Percentiles rank a stretch among this genome's conserved stretches.
phyloP scores from a whole-genome alignment of 2,329 filamentous ascomycete genomes.

The Aspergillus amoenus region DNA sequence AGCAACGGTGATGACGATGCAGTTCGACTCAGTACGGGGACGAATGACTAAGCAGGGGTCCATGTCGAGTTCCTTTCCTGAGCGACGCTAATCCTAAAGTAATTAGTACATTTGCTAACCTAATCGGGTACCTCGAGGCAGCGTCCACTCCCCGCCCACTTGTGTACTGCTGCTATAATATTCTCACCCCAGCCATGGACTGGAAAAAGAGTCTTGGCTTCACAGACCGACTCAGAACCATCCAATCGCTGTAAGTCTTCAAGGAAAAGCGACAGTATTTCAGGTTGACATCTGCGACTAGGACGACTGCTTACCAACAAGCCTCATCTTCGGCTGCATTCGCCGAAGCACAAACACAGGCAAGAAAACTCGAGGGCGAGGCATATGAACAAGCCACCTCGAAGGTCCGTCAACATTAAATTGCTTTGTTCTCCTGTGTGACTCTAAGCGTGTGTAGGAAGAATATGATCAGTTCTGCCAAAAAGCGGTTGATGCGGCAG shows the following conservation, averaged over 20 bases:
- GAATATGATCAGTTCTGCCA: conserved; percentile 52
- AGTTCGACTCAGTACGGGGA: background rate
- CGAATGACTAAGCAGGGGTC: conserved; percentile 12
- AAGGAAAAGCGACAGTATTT: background rate
- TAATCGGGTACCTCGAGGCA: background rate
- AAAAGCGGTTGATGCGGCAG: conserved; percentile 36
- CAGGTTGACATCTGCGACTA: conserved; percentile 29
- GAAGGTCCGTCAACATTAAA: conserved; percentile 27
- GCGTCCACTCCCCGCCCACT: background rate
- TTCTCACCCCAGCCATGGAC: conserved; percentile 5
- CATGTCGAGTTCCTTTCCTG: background rate
- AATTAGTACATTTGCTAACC: background rate
- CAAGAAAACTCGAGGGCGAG: conserved; percentile 62
- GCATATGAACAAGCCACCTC: conserved; percentile 39
- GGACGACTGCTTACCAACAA: conserved; percentile 50
- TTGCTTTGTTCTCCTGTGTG: background rate
- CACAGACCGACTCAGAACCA: conserved; percentile 61
- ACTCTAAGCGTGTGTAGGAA: conserved; percentile 46
- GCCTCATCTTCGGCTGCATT: conserved; percentile 46
- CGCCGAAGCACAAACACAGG: conserved; percentile 54
- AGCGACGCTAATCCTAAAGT: background rate
- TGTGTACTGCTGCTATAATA: background rate
- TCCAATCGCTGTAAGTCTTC: conserved; percentile 60
- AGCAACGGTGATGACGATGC: conserved; percentile 15
- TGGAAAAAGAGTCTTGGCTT: conserved; percentile 59